Evolutionary conservation across 2,329 filamentous ascomycete genomes (phyloP).

Genomic region (Setomelanomma holmii): DNA sequence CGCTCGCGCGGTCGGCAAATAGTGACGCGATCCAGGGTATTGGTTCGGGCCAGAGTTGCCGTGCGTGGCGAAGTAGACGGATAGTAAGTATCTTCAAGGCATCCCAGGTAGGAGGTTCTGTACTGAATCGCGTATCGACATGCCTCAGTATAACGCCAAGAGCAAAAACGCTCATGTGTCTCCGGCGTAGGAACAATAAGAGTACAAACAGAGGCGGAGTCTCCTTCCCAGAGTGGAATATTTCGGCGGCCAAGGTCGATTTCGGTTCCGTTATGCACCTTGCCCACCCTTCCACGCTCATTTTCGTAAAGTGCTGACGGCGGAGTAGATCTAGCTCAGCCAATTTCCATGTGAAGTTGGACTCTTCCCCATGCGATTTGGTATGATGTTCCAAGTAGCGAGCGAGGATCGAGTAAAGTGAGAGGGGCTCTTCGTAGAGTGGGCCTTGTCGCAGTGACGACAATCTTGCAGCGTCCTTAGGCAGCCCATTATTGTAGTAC

Average conservation of each 20-base stretch:
- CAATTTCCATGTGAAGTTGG: slow-evolving; percentile 18
- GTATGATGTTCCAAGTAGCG: slow-evolving; percentile 29
- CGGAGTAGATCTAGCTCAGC: slow-evolving; percentile 29
- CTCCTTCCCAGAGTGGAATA: slow-evolving; percentile 20
- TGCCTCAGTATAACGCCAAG: slow-evolving; percentile 35
- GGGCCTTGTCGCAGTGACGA: too few species aligned
- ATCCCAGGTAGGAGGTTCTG: slow-evolving; percentile 27
- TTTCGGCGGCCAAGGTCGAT: slow-evolving; percentile 23
- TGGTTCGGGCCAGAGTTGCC: slow-evolving; percentile 37
- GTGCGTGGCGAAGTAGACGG: slow-evolving; percentile 41
- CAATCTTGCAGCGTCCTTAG: background rate
- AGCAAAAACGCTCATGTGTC: slow-evolving; percentile 26
- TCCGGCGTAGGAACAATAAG: slow-evolving; percentile 40
- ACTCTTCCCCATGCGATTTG: slow-evolving; percentile 1
- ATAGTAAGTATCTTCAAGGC: slow-evolving; percentile 31
- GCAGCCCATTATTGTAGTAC: slow-evolving; percentile 1
- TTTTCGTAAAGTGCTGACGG: slow-evolving; percentile 20
- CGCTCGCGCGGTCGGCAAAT: slow-evolving; percentile 31
- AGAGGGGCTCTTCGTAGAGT: slow-evolving; percentile 13
- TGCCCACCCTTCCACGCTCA: slow-evolving; percentile 34
- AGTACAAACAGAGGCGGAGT: slow-evolving; percentile 41
- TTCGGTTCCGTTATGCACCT: slow-evolving; percentile 21
- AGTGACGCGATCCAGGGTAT: slow-evolving; percentile 41
- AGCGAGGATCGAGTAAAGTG: slow-evolving; percentile 37
- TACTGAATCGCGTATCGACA: slow-evolving; percentile 20